phyloP scores from a whole-genome alignment of 257 asterid species.

The Leptodermis oblonga region DNA sequence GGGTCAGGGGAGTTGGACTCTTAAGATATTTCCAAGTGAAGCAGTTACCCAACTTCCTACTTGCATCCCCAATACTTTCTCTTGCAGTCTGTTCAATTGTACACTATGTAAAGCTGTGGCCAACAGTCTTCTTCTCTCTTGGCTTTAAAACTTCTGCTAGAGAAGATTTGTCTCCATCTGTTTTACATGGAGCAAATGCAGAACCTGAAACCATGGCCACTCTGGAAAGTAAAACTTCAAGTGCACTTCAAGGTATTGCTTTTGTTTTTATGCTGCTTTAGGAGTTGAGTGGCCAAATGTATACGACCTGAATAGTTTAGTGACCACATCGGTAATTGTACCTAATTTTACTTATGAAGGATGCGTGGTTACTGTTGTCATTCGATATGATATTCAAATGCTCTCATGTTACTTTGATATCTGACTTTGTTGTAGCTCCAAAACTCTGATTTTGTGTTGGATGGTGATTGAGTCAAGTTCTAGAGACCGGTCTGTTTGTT shows the following conservation, averaged over 20 bases:
- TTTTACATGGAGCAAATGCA: slow-evolving; percentile 27
- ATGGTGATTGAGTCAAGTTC: too few relatives aligned
- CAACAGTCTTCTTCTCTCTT: slow-evolving; percentile 62
- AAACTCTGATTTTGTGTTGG: too few relatives aligned
- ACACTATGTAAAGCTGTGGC: slow-evolving; percentile 66
- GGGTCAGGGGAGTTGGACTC: slow-evolving; percentile 90
- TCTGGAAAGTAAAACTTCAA: slow-evolving; percentile 25
- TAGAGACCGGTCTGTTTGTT: too few relatives aligned
- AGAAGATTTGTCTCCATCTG: slow-evolving; percentile 30
- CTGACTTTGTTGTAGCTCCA: too few relatives aligned
- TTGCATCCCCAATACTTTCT: slow-evolving; percentile 80
- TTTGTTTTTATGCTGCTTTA: slow-evolving; percentile 15
- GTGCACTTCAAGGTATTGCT: slow-evolving; percentile 45
- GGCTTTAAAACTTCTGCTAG: slow-evolving; percentile 46
- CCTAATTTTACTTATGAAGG: too few relatives aligned
- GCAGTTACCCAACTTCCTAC: slow-evolving; percentile 86
- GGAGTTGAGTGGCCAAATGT: not conserved
- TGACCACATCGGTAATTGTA: too few relatives aligned
- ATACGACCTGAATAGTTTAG: not conserved
- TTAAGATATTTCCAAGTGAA: slow-evolving; percentile 75
- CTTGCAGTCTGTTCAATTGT: slow-evolving; percentile 65
- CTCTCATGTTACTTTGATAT: too few relatives aligned
- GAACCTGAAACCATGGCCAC: slow-evolving; percentile 23
- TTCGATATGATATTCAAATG: not conserved
- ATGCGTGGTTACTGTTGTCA: not conserved